Evolutionary conservation across 805 yeast species (phyloP), one percentile per base, ranked within the genome.

Genomic region (Metschnikowia cerradonensis): DNA sequence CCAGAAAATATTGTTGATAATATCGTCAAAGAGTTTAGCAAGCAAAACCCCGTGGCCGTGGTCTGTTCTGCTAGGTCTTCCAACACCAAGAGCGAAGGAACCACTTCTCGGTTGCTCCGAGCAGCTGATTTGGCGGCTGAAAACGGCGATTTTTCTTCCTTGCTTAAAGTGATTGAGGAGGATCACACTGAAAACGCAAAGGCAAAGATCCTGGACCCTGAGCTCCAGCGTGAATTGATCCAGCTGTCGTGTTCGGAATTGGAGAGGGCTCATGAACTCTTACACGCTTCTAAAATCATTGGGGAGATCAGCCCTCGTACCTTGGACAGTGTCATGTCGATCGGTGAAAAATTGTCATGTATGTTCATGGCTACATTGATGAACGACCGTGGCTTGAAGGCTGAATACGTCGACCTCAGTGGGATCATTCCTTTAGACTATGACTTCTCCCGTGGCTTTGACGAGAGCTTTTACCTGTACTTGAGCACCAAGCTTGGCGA

Each of bases 31-130:
- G 80, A 75, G 22, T 89, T 82, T 64, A 73, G 83, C 34, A 70
- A 78, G 37, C 70, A 72, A 43, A 77, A 77, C 57, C 78, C 85
- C 49, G 96, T 91, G 14, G 97, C 96, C 2, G 95, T 92, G 22
- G 99, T 94, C 2, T 94, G 99, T 67, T 87, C 96, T 33, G 99
- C 99, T 2, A 80, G 99, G 58, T 89, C 97, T 13, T 83, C 96
- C 1, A 79, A 87, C 54, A 86, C 96, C 37, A 94, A 94, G 65
- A 82, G 89, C 20, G 97, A 92, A 67, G 99, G 99, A 47, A 94
- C 99, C 41, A 94, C 99, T 4, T 86, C 96, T 2, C 73, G 98
- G 57, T 75, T 94, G 22, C 68, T 94, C 38, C 70, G 77, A 40
- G 88, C 97, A n/a, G 92, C 97, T 15, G 97, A 91, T 52, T 62